phyloP scores from a whole-genome alignment of 108 stramenopile genomes.

The Aureococcus anophagefferens region DNA sequence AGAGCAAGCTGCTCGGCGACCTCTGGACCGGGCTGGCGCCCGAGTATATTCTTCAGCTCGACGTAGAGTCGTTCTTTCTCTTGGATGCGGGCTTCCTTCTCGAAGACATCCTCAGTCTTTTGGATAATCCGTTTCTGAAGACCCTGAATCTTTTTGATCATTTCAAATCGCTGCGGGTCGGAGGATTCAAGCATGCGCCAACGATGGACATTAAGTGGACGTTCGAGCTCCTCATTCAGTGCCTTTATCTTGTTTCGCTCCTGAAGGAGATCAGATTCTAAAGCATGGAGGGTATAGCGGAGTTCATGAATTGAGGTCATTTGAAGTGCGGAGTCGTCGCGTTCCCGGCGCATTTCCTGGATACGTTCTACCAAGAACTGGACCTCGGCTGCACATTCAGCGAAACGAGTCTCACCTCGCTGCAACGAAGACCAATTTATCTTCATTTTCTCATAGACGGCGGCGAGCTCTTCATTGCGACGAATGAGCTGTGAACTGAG shows the following conservation, averaged over 20 bases:
- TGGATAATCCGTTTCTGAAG: conserved; percentile 37
- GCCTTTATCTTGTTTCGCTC: conserved; percentile 39
- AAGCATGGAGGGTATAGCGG: conserved; percentile 10
- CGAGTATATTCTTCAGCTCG: conserved; percentile 47
- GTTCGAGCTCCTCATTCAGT: conserved; percentile 44
- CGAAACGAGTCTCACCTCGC: conserved; percentile 42
- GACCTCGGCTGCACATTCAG: conserved; percentile 12
- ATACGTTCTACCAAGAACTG: neutral
- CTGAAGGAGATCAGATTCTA: conserved; percentile 38
- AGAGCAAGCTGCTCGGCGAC: conserved; percentile 39
- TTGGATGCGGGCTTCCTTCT: conserved; percentile 38
- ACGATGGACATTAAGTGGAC: conserved; percentile 56
- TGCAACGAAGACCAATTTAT: conserved; percentile 35
- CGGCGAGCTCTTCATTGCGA: conserved; percentile 43
- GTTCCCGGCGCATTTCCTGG: conserved; percentile 11
- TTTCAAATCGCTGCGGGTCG: conserved; percentile 47
- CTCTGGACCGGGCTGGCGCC: conserved; percentile 50
- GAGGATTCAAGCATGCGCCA: conserved; percentile 46
- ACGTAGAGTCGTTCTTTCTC: conserved; percentile 52
- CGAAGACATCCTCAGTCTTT: conserved; percentile 35
- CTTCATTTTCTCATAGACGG: conserved; percentile 56
- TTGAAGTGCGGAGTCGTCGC: conserved; percentile 20
- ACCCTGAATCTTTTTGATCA: conserved; percentile 35
- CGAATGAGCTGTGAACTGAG: conserved; percentile 45
- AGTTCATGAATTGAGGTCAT: conserved; percentile 23